Evolutionary conservation across 2,329 filamentous ascomycete genomes (phyloP).

Genomic region (Monosporascus sp.): DNA sequence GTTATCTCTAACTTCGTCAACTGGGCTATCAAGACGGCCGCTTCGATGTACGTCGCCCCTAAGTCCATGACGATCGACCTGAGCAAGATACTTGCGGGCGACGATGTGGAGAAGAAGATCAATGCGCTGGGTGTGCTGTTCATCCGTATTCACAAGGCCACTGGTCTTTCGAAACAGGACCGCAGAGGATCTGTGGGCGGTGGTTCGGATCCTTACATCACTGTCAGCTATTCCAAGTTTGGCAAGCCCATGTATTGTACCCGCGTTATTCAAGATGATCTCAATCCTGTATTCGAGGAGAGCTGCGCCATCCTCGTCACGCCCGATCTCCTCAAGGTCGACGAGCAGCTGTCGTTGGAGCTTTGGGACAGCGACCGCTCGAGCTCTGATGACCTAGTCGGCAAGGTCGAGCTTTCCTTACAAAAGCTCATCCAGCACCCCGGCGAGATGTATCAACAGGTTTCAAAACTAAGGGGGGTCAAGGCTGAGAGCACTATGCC

Average conservation of each 20-base stretch:
- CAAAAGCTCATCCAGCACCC: constrained; percentile 94
- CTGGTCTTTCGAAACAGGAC: constrained; percentile 88
- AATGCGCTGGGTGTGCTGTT: constrained; percentile 85
- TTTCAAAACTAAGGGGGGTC: constrained; percentile 77
- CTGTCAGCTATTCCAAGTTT: constrained; percentile 91
- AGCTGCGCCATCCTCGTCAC: constrained; percentile 80
- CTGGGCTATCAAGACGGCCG: constrained; percentile 82
- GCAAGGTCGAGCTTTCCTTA: constrained; percentile 89
- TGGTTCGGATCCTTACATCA: constrained; percentile 93
- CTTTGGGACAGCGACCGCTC: constrained; percentile 94
- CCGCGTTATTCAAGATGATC: constrained; percentile 87
- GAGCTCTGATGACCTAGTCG: constrained; percentile 89
- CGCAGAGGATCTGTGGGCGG: constrained; percentile 73
- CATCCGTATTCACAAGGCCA: constrained; percentile 83
- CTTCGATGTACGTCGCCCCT: constrained; percentile 87
- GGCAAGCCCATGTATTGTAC: constrained; percentile 98
- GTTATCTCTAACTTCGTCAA: constrained; percentile 96
- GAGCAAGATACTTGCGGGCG: constrained; percentile 83
- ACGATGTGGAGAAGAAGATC: constrained; percentile 86
- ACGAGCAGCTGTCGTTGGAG: constrained; percentile 89
- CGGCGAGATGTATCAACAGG: constrained; percentile 85
- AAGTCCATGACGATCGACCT: constrained; percentile 92
- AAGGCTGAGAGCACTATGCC: constrained; percentile 85
- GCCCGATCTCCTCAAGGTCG: constrained; percentile 82
- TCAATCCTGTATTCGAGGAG: constrained; percentile 92